phyloP scores from a whole-genome alignment of 2,329 filamentous ascomycete genomes.

The Uncinocarpus reesii region DNA sequence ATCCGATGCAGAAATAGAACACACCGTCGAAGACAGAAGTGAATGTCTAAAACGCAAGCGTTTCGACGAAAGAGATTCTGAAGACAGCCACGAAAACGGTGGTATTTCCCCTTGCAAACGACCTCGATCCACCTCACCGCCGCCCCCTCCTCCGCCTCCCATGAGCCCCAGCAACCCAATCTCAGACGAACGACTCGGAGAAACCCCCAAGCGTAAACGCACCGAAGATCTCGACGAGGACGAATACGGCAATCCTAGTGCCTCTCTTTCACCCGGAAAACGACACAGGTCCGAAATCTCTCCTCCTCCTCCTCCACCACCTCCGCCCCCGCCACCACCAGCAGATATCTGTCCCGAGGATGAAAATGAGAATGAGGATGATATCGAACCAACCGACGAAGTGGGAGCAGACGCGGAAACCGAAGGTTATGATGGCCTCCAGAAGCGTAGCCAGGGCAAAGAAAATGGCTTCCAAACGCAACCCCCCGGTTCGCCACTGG shows the following conservation, averaged over 20 bases:
- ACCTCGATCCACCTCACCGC: constrained; percentile 39
- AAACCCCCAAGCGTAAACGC: constrained; percentile 18
- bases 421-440: not conserved
- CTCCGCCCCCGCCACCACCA: constrained; percentile 27
- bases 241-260: constrained; percentile 16
- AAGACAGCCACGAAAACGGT: constrained; percentile 30
- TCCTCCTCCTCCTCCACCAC: constrained; percentile 23
- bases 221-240: constrained; percentile 19
- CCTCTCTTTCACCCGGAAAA: constrained; percentile 17
- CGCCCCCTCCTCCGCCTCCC: constrained; percentile 25
- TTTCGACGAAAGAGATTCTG: constrained; percentile 34
- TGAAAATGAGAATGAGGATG: not conserved
- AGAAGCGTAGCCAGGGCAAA: not conserved
- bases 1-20: constrained; percentile 32
- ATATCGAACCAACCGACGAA: not conserved
- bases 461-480: not conserved
- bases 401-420: not conserved
- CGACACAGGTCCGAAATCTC: constrained; percentile 19
- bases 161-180: constrained; percentile 18
- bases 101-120: constrained; percentile 45
- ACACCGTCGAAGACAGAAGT: constrained; percentile 33
- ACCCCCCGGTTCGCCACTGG: not conserved
- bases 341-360: not conserved
- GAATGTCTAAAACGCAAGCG: constrained; percentile 56
- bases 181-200: constrained; percentile 9